Evolutionary conservation across 257 asterid genomes (phyloP), one percentile per base, ranked within the genome.

Genomic region (Henckelia pumila): DNA sequence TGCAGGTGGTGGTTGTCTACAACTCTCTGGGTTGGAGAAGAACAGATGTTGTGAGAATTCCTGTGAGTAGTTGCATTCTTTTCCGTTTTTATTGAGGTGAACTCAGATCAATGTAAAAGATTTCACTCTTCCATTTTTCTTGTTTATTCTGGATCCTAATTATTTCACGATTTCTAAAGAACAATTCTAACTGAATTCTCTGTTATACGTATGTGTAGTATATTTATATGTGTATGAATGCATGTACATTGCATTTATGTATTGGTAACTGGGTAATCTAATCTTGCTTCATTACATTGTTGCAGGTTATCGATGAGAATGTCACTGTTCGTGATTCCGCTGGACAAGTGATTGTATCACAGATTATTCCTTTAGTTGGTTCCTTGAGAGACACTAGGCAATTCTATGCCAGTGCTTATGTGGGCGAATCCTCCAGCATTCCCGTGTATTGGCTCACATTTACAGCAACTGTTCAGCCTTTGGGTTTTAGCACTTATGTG

Each of bases 1-100:
- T 74, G 74, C 75, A 94, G 99, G 89, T 80, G 71, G 89, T 88
- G 67, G 85, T 90, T 56, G 86, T 91, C 75, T 94, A 94, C 85
- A 94, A 91, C 64, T 76, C 97, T 67, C 75, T 94, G 28, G 97
- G 99, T 59, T 94, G 96, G 96, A 87, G 87, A 80, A 84, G 95
- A 84, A 75, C 88, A 58, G 80, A 80, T 64, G 82, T 94, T 22
- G 88, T 91, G 76, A 87, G 91, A 76, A 81, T 94, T 70, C 99
- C 97, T 25, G 99, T 94, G 76, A 91, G 95, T 80, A 69, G 68
- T 72, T 24, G 61, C 59, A 22, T 24, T 25, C 9, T 28, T 71
- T 71, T 40, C 28, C 35, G 13, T 53, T 50, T 61, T 22, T 60
- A 8, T 28, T 30, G 19, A 49, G 59, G 60, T 56, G 14, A 19